Base-by-base conservation (phyloP, 2,329 filamentous ascomycete genomes). In the Neopestalotiopsis clavispora region DNA sequence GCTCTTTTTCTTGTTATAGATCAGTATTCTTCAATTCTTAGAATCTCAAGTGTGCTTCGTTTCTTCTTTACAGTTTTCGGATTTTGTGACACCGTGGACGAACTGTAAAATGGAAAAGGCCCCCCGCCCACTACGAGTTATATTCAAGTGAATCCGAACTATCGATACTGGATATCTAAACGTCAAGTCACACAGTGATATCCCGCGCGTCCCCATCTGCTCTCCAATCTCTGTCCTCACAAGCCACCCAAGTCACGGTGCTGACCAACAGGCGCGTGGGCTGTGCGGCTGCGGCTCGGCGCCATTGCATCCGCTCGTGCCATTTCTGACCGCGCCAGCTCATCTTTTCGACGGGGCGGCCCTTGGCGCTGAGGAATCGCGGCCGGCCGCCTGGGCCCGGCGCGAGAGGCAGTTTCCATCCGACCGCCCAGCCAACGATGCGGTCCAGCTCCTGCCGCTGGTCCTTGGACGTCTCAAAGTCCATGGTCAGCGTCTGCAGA, bases 401-500 rank as follows among this genome's bases (percentile, higher is more conserved):
- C 4, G 68, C 23, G 2, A 74, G 72, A 4, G 74, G 74, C 17
- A 75, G 72, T 59, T 60, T 56, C 74, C 73, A 75, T n/a, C 70
- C 69, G 14, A 70, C 32, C 10, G 74, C 73, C 74, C 73, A 74
- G 3, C 64, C 23, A n/a, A 74, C 71, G 12, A 75, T 70, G n/a
- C 28, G 38, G 4, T 71, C 73, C 71, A 74, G 69, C 34, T 72
- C 67, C 5, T 34, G 12, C 45, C 68, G 69, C 45, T 71, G 69
- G 57, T 74, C 67, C 34, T 70, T 60, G 4, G 70, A 68, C n/a
- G 71, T 74, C 68, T 75, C 74, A 63, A 75, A 75, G 65, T 75
- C 74, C 7, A 75, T 74, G 17, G 65, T 71, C 20, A 75, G 57
- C 6, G 67, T 72, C 66, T 70, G 71, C 4, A 75, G 67, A 23